Conservation (phyloP, 108 stramenopile species). For the Stephanodiscus minutulus region DNA sequence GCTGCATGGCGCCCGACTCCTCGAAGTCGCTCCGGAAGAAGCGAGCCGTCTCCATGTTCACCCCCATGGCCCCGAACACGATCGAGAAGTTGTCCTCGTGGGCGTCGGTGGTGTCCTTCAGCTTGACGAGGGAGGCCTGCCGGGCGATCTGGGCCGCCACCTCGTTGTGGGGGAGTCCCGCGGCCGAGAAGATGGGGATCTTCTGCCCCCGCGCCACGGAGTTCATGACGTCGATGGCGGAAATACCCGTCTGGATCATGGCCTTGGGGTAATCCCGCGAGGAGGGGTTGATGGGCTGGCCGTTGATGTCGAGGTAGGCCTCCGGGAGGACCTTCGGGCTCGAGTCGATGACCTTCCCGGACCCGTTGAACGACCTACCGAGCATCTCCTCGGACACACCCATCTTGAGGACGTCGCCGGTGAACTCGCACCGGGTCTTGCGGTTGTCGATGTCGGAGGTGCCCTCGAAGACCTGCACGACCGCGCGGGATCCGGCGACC, state of each 20-base stretch:
- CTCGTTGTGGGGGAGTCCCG: conserved; percentile 99
- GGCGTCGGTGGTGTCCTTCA: conserved; percentile 94
- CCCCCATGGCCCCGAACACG: conserved; percentile 99
- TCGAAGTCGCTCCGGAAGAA: conserved; percentile 99
- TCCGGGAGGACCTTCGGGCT: conserved; percentile 99
- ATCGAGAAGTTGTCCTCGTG: conserved; percentile 99
- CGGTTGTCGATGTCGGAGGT: conserved; percentile 99
- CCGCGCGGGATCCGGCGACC: conserved; percentile 95
- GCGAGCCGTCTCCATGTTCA: conserved; percentile 99
- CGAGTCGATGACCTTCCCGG: conserved; percentile 97
- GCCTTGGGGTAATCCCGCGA: conserved; percentile 99
- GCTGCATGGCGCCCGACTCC: conserved; percentile 98
- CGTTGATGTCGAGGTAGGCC: conserved; percentile 98
- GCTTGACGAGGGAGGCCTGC: conserved; percentile 97
- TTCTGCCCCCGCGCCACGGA: conserved; percentile 99
- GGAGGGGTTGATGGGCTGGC: conserved; percentile 99
- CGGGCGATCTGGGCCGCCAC: conserved; percentile 99
- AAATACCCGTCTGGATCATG: conserved; percentile 99
- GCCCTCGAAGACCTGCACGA: conserved; percentile 99
- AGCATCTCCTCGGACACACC: conserved; percentile 99
- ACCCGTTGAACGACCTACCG: conserved; percentile 98
- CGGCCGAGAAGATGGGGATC: conserved; percentile 99
- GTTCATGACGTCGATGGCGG: conserved; percentile 99
- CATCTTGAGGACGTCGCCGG: conserved; percentile 98
- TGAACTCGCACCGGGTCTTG: conserved; percentile 96